Evolutionary conservation across 169 alveolate genomes (phyloP).

Genomic region (Cryptosporidium felis): DNA sequence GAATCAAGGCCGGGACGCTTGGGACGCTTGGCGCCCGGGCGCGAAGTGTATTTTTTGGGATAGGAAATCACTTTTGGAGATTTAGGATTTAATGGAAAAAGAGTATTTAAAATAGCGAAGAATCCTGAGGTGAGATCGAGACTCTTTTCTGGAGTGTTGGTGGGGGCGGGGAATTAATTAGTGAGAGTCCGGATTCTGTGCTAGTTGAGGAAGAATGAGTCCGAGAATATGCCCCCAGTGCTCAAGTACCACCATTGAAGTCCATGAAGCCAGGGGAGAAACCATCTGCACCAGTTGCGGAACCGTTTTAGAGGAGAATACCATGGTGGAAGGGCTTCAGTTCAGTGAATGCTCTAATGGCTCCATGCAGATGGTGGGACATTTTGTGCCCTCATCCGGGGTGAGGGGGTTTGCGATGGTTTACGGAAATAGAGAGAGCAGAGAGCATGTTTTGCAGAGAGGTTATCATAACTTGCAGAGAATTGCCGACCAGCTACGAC

Average conservation of each 20-base stretch:
- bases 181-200: too few relatives aligned
- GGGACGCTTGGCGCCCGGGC: too few relatives aligned
- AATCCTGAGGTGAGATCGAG: too few relatives aligned
- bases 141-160: too few relatives aligned
- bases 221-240: conserved; percentile 66
- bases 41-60: too few relatives aligned
- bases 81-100: too few relatives aligned
- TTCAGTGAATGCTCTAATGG: conserved; percentile 84
- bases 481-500: conserved; percentile 84
- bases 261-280: conserved; percentile 84
- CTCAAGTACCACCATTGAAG: conserved; percentile 54
- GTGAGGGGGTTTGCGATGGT: conserved; percentile 81
- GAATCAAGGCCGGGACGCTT: too few relatives aligned
- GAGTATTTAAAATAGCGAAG: too few relatives aligned
- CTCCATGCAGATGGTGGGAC: conserved; percentile 82
- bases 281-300: conserved; percentile 86
- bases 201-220: not conserved
- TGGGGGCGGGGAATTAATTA: too few relatives aligned
- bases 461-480: conserved; percentile 85
- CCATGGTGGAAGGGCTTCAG: conserved; percentile 83
- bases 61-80: too few relatives aligned
- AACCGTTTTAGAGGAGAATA: conserved; percentile 85
- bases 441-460: conserved; percentile 82
- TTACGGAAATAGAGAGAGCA: conserved; percentile 81
- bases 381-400: conserved; percentile 84